Percentiles rank a stretch among this genome's conserved stretches.
phyloP scores from a whole-genome alignment of 345 rosid genomes.

The Gossypioides kirkii region DNA sequence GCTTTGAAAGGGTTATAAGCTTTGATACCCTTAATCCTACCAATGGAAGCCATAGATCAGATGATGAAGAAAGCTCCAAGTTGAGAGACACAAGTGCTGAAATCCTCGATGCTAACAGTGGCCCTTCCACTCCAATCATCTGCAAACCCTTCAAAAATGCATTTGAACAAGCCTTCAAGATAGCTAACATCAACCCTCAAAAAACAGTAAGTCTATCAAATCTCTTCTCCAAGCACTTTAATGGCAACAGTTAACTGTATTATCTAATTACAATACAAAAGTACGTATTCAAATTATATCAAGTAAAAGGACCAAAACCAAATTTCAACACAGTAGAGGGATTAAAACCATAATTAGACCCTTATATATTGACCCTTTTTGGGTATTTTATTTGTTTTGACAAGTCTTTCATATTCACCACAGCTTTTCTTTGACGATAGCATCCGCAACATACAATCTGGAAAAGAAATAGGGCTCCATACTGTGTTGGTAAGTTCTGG shows the following conservation, averaged over 20 bases:
- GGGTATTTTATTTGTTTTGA: background rate
- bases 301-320: background rate
- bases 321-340: background rate
- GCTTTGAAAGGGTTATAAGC: slow-evolving; percentile 54
- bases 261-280: no score
- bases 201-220: slow-evolving; percentile 48
- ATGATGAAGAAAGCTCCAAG: slow-evolving; percentile 26
- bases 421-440: slow-evolving; percentile 93
- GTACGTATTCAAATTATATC: background rate
- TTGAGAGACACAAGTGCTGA: slow-evolving; percentile 17
- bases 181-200: slow-evolving; percentile 62
- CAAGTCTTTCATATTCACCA: slow-evolving; percentile 1
- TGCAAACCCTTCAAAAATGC: slow-evolving; percentile 76
- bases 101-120: slow-evolving; percentile 31
- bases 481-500: slow-evolving; percentile 57
- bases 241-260: background rate
- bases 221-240: background rate
- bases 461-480: slow-evolving; percentile 58
- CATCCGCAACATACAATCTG: slow-evolving; percentile 63
- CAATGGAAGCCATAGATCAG: slow-evolving; percentile 21
- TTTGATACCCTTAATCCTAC: slow-evolving; percentile 53
- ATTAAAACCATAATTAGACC: background rate
- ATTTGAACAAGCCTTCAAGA: slow-evolving; percentile 53
- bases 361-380: background rate
- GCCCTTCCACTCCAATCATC: slow-evolving; percentile 43